Evolutionary conservation across 177 flowering plant genomes (phyloP), one percentile per base, ranked within the genome.

Genomic region (Vitis hybrid): DNA sequence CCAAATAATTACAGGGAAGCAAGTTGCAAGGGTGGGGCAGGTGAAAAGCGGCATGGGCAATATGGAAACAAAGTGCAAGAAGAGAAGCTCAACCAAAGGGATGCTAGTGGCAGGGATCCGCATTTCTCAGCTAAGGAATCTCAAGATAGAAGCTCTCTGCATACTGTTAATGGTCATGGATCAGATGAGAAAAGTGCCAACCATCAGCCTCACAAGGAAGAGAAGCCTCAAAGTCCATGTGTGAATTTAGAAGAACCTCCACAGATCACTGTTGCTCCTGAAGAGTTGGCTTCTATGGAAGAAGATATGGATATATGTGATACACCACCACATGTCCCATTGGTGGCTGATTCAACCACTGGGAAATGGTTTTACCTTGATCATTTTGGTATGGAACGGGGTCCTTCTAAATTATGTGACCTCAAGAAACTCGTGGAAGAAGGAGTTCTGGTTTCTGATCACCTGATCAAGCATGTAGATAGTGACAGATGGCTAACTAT

Each of bases 271-370:
- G 92, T 75, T 68, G 79, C 80, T 72, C 76, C 72, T 23, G 97
- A 93, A 72, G 98, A 91, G 78, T 79, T 83, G 50, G 78, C 69
- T 32, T 96, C 99, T 4, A 96, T 96, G 99, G 99, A 96, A 74
- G 99, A 93, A 78, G 99, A 96, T 71, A 96, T 96, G 99, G 99
- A 96, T 81, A 93, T 96, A 70, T 87, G 97, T 73, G 85, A 93
- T 70, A 93, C 99, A 2, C 99, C 99, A 12, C 98, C 98, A 1
- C 97, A 96, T 85, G 90, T 67, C 39, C 77, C 94, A 11, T 58
- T 67, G 21, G 74, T 81, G 66, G 74, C 81, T 45, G 88, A 88
- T 77, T 78, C 84, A 59, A 76, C 71, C 17, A 12, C 80, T 0
- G 97, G 97, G 51, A 86, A 90, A 70, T 96, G 99, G 99, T 83